A percentile compares a stretch with the other conserved stretches of the same genome.
These are phyloP conservation scores for Phellinidium pouzarii DNA, from an alignment of 1,284 basidiomycete genomes.

Conservation along the genomic window DNA sequence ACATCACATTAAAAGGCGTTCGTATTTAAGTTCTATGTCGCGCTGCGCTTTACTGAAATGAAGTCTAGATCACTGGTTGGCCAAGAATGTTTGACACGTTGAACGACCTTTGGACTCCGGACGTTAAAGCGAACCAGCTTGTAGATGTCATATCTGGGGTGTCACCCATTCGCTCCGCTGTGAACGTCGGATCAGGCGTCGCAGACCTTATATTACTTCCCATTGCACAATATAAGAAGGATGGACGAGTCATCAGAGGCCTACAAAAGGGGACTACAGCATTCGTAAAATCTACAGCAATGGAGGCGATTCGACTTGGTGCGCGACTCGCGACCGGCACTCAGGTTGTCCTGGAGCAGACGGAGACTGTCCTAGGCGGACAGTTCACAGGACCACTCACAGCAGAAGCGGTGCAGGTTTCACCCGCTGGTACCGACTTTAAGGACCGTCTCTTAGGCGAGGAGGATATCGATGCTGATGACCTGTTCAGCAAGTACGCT, in stretches of 20 bases:
- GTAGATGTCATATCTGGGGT: slow-evolving; percentile 98
- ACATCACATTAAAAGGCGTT: slow-evolving; percentile 87
- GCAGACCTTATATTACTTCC: slow-evolving; percentile 94
- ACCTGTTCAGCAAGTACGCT: slow-evolving; percentile 81
- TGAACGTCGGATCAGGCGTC: slow-evolving; percentile 94
- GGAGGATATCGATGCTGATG: slow-evolving; percentile 37
- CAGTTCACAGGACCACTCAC: slow-evolving; percentile 61
- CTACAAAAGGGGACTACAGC: slow-evolving; percentile 91
- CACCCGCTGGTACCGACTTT: slow-evolving; percentile 21
- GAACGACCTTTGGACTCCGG: slow-evolving; percentile 98
- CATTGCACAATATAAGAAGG: slow-evolving; percentile 96
- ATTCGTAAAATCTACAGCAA: slow-evolving; percentile 89
- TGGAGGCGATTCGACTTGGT: slow-evolving; percentile 94
- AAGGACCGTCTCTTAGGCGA: slow-evolving; percentile 34
- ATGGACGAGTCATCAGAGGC: slow-evolving; percentile 87
- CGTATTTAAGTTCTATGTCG: slow-evolving; percentile 27
- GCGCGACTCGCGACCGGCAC: slow-evolving; percentile 93
- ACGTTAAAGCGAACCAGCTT: slow-evolving; percentile 97
- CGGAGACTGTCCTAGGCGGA: slow-evolving; percentile 87
- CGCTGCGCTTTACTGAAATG: not conserved
- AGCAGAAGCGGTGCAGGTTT: slow-evolving; percentile 53
- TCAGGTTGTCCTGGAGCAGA: slow-evolving; percentile 93
- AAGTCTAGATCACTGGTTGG: slow-evolving; percentile 78
- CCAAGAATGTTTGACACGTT: slow-evolving; percentile 81
- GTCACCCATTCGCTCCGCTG: slow-evolving; percentile 88